A percentile compares a stretch with the other conserved stretches of the same genome.
These are phyloP conservation scores for Dacryopinax spathularia DNA, from an alignment of 768 basidiomycete species.

Conservation along the genomic window DNA sequence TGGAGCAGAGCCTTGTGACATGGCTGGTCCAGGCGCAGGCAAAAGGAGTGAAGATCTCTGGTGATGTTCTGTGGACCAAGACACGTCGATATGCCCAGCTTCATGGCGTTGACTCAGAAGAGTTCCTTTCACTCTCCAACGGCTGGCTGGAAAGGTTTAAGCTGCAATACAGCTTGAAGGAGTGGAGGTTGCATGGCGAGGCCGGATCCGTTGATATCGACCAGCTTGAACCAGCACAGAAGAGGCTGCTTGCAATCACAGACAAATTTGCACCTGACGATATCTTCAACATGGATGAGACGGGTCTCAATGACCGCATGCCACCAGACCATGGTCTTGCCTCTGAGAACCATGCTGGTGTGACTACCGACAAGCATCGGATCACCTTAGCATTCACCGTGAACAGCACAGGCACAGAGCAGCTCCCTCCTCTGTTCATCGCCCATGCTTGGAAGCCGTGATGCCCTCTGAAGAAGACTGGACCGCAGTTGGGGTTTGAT, in stretches of 20 bases:
- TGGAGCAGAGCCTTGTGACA: neutral
- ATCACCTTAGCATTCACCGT: neutral
- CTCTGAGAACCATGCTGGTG: neutral
- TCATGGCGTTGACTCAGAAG: neutral
- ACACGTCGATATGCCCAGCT: neutral
- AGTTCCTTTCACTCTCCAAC: neutral
- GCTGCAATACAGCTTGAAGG: neutral
- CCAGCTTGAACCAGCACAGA: neutral
- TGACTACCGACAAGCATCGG: neutral
- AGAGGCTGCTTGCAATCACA: neutral
- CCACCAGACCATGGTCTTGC: slow-evolving; percentile 5
- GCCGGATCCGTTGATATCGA: neutral
- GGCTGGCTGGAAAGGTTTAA: slow-evolving; percentile 5
- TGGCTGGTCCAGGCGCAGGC: neutral
- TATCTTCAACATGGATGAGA: slow-evolving; percentile 7
- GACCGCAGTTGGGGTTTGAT: neutral
- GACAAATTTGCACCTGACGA: neutral
- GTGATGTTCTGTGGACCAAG: neutral
- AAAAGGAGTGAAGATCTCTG: neutral
- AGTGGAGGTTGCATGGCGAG: slow-evolving; percentile 6
- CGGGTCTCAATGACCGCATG: slow-evolving; percentile 1
- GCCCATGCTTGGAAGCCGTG: neutral
- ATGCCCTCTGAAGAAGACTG: neutral
- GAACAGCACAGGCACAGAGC: neutral
- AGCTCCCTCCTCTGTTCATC: neutral